phyloP scores from a whole-genome alignment of 1,284 basidiomycete species.

The Cutaneotrichosporon sp. region DNA sequence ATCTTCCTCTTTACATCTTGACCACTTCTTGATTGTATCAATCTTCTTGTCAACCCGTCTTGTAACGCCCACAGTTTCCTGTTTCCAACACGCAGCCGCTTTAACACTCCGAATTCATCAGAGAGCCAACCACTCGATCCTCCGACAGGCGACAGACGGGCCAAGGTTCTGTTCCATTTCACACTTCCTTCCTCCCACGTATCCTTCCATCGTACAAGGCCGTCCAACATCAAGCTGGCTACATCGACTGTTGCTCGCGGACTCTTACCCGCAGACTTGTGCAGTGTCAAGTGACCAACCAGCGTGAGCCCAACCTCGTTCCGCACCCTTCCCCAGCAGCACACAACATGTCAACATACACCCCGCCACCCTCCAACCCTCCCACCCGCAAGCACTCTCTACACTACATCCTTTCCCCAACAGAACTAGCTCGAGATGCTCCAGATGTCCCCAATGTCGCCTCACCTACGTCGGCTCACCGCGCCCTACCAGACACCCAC shows the following conservation, averaged over 20 bases:
- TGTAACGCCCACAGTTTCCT: background rate
- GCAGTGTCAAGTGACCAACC: background rate
- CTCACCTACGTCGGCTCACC: constrained; percentile 7
- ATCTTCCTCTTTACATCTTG: too few relatives aligned
- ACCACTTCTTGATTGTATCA: too few relatives aligned
- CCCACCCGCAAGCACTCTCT: constrained; percentile 37
- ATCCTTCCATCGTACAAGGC: background rate
- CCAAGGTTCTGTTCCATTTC: background rate
- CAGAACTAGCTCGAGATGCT: constrained; percentile 16
- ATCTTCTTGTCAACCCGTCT: too few relatives aligned
- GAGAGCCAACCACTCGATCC: background rate
- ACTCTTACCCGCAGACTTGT: background rate
- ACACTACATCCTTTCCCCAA: constrained; percentile 37
- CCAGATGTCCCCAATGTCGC: constrained; percentile 20
- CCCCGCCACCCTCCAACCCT: constrained; percentile 8
- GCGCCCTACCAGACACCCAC: constrained; percentile 8
- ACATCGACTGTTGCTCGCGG: background rate
- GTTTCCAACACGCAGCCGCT: background rate
- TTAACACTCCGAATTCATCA: background rate
- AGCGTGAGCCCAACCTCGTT: background rate
- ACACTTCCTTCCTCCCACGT: background rate
- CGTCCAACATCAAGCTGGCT: background rate
- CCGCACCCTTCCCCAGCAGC: background rate
- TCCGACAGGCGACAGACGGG: background rate
- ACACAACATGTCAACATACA: constrained; percentile 5